Evolutionary conservation across 2,329 filamentous ascomycete species (phyloP).

Genomic region (Verticillium zaregamsianum): DNA sequence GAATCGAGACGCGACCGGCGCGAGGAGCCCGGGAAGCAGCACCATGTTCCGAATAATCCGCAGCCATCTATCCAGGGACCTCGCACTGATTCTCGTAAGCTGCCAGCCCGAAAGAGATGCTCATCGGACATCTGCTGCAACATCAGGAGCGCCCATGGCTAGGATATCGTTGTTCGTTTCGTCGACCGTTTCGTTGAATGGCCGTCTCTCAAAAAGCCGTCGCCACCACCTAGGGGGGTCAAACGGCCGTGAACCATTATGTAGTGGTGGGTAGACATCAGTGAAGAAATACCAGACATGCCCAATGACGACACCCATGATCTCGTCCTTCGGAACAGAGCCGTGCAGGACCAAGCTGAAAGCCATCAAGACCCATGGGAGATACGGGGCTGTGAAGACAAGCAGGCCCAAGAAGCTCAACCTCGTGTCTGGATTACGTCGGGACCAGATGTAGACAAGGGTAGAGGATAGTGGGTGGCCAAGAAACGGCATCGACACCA

Average conservation of each 20-base stretch:
- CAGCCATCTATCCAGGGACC: not conserved
- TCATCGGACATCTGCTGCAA: constrained; percentile 11
- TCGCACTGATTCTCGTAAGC: not conserved
- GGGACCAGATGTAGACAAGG: constrained; percentile 96
- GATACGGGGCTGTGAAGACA: constrained; percentile 88
- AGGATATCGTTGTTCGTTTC: constrained; percentile 60
- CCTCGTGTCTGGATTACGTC: constrained; percentile 86
- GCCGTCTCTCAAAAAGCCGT: constrained; percentile 68
- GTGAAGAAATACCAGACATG: constrained; percentile 98
- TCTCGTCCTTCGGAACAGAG: constrained; percentile 87
- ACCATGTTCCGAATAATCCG: not conserved
- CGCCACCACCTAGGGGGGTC: constrained; percentile 91
- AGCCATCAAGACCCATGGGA: constrained; percentile 92
- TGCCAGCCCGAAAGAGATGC: not conserved
- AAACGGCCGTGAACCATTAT: constrained; percentile 78
- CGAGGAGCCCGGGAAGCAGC: not conserved
- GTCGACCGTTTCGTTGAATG: constrained; percentile 38
- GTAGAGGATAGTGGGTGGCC: constrained; percentile 91
- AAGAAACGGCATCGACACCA: constrained; percentile 89
- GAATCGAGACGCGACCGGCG: no score
- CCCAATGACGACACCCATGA: constrained; percentile 90
- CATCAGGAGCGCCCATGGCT: constrained; percentile 42
- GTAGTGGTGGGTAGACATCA: constrained; percentile 90
- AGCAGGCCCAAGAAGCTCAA: constrained; percentile 85
- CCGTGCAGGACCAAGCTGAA: constrained; percentile 92